Evolutionary conservation across 768 basidiomycete genomes (phyloP).

Genomic region (Termitomyces bulborhizus): DNA sequence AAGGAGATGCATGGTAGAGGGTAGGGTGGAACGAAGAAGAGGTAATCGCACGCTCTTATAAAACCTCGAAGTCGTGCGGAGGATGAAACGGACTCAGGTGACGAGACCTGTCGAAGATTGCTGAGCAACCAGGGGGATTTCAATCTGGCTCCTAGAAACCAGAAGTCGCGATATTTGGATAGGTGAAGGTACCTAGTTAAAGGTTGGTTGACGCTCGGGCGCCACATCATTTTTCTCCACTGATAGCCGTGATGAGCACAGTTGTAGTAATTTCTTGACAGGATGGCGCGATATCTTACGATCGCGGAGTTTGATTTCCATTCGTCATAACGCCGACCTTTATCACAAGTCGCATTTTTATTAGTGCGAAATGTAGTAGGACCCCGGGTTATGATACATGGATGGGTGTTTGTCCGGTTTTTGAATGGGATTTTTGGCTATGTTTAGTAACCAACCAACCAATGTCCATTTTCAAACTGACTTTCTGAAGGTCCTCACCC

Average conservation of each 20-base stretch:
- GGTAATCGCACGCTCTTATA: conserved; percentile 1
- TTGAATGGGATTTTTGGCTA: no score
- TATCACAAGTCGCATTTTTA: no score
- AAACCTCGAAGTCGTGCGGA: not conserved
- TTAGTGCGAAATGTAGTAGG: no score
- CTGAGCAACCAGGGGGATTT: not conserved
- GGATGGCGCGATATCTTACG: conserved; percentile 20
- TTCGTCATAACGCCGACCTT: no score
- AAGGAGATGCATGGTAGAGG: conserved; percentile 14
- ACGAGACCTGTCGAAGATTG: not conserved
- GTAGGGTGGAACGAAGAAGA: conserved; percentile 1
- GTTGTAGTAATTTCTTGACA: conserved; percentile 18
- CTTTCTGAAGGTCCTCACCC: no score
- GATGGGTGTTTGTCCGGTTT: no score
- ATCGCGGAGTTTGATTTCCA: conserved; percentile 4
- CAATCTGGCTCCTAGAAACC: not conserved
- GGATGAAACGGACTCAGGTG: not conserved
- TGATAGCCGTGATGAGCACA: conserved; percentile 16
- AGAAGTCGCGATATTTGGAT: not conserved
- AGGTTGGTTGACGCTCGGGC: not conserved
- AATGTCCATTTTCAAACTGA: no score
- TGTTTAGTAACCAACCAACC: no score
- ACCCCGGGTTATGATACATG: no score
- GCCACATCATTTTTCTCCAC: conserved; percentile 8
- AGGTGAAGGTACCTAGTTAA: not conserved